These are phyloP conservation scores for Sclerotinia sclerotiorum DNA, from an alignment of 2,329 filamentous ascomycete species.

Conservation along the genomic window DNA sequence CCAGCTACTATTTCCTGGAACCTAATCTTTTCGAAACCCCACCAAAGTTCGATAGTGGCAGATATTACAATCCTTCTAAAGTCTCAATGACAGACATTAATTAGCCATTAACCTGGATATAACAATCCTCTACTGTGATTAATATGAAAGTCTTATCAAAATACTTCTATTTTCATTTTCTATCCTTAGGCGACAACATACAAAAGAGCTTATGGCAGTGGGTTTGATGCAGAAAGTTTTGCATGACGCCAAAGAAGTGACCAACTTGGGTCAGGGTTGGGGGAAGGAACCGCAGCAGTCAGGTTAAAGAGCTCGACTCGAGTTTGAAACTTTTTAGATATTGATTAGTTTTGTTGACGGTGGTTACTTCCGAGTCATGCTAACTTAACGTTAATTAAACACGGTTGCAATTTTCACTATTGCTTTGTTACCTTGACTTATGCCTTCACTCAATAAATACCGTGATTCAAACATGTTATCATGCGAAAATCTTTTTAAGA, in stretches of 20 bases:
- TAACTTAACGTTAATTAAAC: background rate
- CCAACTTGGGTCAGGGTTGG: background rate
- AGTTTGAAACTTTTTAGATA: background rate
- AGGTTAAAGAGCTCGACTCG: background rate
- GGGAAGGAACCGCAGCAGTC: background rate
- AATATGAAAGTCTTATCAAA: too few species aligned
- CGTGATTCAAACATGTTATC: background rate
- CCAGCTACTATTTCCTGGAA: background rate
- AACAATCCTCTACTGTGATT: background rate
- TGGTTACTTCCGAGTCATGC: background rate
- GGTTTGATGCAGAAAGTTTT: too few species aligned
- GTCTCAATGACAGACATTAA: background rate
- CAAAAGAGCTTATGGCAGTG: too few species aligned
- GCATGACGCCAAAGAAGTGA: background rate
- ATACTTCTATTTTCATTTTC: too few species aligned
- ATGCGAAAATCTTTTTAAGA: background rate
- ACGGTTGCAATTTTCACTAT: background rate
- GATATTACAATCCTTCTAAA: background rate
- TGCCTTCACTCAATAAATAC: background rate
- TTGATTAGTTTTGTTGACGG: background rate
- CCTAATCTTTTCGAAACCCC: background rate
- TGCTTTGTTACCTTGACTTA: background rate
- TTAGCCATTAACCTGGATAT: background rate
- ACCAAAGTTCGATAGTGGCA: background rate
- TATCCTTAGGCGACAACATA: too few species aligned